A percentile compares a stretch with the other conserved stretches of the same genome.
Conservation (phyloP, 192 early-diverging fungal genomes). For the Chytriomyces sp. region DNA sequence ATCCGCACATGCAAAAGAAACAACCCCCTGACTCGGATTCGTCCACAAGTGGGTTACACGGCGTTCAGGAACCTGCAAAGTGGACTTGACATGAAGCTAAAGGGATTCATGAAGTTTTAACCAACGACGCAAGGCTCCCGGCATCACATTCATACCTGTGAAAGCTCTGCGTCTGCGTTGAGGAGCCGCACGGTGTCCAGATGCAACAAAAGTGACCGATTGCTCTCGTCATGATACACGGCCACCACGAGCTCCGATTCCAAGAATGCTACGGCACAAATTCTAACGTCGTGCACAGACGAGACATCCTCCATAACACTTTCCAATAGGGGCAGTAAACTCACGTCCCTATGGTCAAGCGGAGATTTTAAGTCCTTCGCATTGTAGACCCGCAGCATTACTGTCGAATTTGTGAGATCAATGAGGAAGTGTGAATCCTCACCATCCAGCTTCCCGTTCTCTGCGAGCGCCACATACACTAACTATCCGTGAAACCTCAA, state of each 20-base stretch:
- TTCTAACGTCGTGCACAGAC: too few relatives aligned
- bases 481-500: not conserved
- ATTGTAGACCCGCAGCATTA: not conserved
- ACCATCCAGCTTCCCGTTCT: not conserved
- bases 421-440: not conserved
- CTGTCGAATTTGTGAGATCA: not conserved
- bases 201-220: not conserved
- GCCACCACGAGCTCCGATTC: not conserved
- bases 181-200: not conserved
- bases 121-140: too few relatives aligned
- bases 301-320: too few relatives aligned
- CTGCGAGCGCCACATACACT: not conserved
- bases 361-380: not conserved
- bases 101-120: not conserved
- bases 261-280: not conserved
- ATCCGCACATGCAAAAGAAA: not conserved
- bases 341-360: not conserved
- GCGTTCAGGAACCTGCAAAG: not conserved
- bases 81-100: not conserved
- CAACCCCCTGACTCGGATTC: slow-evolving; percentile 6
- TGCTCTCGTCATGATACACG: not conserved
- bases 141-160: not conserved
- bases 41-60: not conserved
- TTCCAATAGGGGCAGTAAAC: not conserved
- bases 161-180: not conserved